Percentiles rank a stretch among this genome's conserved stretches.
Conservation (phyloP, 2,329 filamentous ascomycete species). For the Sporothrix sp. region DNA sequence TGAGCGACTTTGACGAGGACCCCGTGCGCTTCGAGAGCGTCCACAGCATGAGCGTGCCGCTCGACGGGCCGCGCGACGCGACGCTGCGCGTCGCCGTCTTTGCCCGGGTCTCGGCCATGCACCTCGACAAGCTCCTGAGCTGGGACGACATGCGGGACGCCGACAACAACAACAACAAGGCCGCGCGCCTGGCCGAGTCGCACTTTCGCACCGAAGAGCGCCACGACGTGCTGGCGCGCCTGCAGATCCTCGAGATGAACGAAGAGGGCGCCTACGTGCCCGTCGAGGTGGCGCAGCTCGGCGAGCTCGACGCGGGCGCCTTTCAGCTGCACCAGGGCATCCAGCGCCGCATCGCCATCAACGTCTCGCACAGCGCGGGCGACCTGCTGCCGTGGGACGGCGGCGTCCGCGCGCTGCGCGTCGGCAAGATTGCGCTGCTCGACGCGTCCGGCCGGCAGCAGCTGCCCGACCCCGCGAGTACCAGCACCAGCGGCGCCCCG, state of each 20-base stretch:
- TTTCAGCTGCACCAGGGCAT: conserved; percentile 94
- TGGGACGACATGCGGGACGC: conserved; percentile 97
- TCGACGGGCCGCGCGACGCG: conserved; percentile 64
- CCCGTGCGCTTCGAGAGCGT: conserved; percentile 93
- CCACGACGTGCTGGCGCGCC: conserved; percentile 79
- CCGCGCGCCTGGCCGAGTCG: conserved; percentile 71
- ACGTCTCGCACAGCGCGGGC: conserved; percentile 83
- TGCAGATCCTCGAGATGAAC: conserved; percentile 85
- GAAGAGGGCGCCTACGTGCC: conserved; percentile 86
- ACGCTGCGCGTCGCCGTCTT: conserved; percentile 82
- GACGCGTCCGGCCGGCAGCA: conserved; percentile 83
- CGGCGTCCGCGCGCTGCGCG: conserved; percentile 63
- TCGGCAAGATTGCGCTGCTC: conserved; percentile 72
- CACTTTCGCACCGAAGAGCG: conserved; percentile 91
- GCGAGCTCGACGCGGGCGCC: conserved; percentile 73
- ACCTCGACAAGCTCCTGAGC: conserved; percentile 91
- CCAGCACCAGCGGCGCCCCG: background rate
- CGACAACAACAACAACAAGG: conserved; percentile 40
- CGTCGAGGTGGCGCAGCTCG: conserved; percentile 83
- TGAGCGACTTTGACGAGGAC: conserved; percentile 85
- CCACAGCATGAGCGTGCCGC: conserved; percentile 90
- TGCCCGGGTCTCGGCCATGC: conserved; percentile 82
- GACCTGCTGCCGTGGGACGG: conserved; percentile 84
- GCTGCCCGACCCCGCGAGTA: conserved; percentile 10
- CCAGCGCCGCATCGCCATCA: conserved; percentile 78